These are phyloP conservation scores for Fomitopsis serialis DNA, from an alignment of 768 basidiomycete species.

Conservation along the genomic window DNA sequence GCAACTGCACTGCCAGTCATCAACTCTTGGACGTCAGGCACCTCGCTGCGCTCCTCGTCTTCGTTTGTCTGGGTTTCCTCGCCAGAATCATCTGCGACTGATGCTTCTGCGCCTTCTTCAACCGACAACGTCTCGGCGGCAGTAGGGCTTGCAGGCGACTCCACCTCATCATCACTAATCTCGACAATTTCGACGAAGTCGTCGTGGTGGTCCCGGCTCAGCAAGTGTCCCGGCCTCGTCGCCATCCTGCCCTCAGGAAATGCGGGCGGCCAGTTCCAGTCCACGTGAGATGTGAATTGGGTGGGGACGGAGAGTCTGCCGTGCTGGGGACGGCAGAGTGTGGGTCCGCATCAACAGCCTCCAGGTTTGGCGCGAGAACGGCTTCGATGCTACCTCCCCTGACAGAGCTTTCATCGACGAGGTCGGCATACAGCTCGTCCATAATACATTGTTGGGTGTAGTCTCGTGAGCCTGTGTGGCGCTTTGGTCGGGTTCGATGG, in stretches of 20 bases:
- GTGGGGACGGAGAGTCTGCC: neutral
- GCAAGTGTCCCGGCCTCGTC: constrained; percentile 13
- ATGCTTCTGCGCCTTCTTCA: neutral
- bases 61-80: neutral
- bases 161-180: constrained; percentile 22
- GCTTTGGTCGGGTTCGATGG: neutral
- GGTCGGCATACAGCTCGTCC: constrained; percentile 2
- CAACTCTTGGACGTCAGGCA: neutral
- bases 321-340: constrained; percentile 1
- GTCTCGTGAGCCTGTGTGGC: neutral
- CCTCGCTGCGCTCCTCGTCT: neutral
- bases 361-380: neutral
- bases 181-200: constrained; percentile 14
- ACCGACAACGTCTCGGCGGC: neutral
- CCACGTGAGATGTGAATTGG: constrained; percentile 16
- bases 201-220: neutral
- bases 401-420: neutral
- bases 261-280: constrained; percentile 33
- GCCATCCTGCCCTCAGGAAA: constrained; percentile 22
- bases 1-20: neutral
- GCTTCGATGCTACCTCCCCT: neutral
- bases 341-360: neutral
- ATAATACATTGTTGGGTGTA: neutral
- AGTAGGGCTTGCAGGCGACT: neutral
- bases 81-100: neutral